phyloP scores from a whole-genome alignment of 2,329 filamentous ascomycete genomes.

The Mycosphaerella sp. region DNA sequence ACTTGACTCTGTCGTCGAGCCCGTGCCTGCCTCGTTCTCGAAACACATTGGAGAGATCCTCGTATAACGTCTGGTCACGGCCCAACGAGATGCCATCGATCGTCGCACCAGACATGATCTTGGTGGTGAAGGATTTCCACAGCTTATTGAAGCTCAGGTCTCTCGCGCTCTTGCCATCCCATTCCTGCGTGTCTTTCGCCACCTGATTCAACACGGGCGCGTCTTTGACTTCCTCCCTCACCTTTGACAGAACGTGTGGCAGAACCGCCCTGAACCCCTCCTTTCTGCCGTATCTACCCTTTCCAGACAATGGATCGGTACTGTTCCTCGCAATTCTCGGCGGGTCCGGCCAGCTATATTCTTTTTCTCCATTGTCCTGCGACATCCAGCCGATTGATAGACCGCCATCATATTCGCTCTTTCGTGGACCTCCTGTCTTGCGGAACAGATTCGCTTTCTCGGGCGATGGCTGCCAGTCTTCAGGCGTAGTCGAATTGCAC shows the following conservation, averaged over 20 bases:
- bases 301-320: not conserved
- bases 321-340: not conserved
- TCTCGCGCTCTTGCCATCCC: conserved; percentile 22
- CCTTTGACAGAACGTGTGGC: conserved; percentile 18
- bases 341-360: not conserved
- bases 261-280: conserved; percentile 22
- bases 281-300: not conserved
- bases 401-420: not conserved
- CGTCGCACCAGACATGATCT: conserved; percentile 38
- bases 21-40: conserved; percentile 21
- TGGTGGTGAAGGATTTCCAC: conserved; percentile 25
- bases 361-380: not conserved
- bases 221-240: conserved; percentile 29
- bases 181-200: conserved; percentile 21
- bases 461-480: not conserved
- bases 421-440: not conserved
- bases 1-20: conserved; percentile 46
- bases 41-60: conserved; percentile 17
- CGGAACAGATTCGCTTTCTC: not conserved
- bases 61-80: conserved; percentile 10
- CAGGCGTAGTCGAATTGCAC: conserved; percentile 17
- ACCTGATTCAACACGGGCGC: conserved; percentile 31
- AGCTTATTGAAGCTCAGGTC: conserved; percentile 21
- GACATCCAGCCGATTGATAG: not conserved
- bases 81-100: not conserved